Percentiles rank a stretch among this genome's conserved stretches.
Conservation (phyloP, 176 grass and related monocot species). For the Eremochloa ophiuroides region DNA sequence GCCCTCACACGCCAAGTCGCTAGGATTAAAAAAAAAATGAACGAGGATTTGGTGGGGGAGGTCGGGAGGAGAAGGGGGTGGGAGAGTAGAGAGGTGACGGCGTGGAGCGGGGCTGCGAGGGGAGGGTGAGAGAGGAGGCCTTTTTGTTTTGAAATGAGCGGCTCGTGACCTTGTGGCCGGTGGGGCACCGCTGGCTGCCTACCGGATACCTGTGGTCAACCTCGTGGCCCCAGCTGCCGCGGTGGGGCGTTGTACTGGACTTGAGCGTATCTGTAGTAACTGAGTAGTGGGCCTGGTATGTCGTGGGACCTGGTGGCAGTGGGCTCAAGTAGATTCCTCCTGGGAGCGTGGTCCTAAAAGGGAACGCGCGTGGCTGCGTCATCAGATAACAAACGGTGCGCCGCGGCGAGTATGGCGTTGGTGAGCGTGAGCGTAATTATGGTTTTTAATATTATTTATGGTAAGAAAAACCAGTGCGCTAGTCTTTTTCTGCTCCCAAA, state of each 20-base stretch:
- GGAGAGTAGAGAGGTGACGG: not conserved
- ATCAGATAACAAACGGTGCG: not conserved
- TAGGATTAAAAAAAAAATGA: not conserved
- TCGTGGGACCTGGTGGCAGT: not conserved
- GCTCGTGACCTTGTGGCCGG: slow-evolving; percentile 1
- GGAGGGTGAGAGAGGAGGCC: not conserved
- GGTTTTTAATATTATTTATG: not conserved
- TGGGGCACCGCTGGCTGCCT: not conserved
- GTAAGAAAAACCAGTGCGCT: not conserved
- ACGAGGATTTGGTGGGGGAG: slow-evolving; percentile 9
- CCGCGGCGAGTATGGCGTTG: not conserved
- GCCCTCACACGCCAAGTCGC: not conserved
- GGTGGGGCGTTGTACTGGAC: not conserved
- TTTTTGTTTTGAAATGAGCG: slow-evolving; percentile 30
- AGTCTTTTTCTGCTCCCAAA: not conserved
- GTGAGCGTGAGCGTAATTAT: not conserved
- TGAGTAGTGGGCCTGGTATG: fast-evolving
- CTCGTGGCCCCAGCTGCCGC: not conserved
- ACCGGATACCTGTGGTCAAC: slow-evolving; percentile 16
- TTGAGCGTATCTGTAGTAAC: fast-evolving
- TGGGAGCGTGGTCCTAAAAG: not conserved
- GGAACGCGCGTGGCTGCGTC: not conserved
- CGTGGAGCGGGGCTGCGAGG: not conserved
- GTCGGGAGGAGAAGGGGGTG: not conserved
- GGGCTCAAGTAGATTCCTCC: fast-evolving